Percentiles rank a stretch among this genome's conserved stretches.
phyloP scores from a whole-genome alignment of 805 yeast species.

The Myxozyma geophila region DNA sequence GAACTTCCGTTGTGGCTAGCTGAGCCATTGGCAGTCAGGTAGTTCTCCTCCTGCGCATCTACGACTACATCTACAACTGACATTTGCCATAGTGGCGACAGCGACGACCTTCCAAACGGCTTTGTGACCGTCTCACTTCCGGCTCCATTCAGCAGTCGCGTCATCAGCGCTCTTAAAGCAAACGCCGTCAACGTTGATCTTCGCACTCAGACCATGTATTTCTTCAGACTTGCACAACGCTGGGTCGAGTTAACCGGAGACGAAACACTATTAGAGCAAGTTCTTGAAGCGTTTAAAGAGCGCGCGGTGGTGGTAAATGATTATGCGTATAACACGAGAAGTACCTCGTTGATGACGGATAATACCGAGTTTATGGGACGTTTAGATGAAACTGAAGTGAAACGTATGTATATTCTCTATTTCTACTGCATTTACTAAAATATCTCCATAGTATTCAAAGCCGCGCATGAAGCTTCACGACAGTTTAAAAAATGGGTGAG shows the following conservation, averaged over 20 bases:
- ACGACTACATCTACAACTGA: slow-evolving; percentile 43
- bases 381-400: slow-evolving; percentile 77
- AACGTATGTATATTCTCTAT: slow-evolving; percentile 35
- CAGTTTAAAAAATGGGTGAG: slow-evolving; percentile 33
- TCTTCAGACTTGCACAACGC: slow-evolving; percentile 68
- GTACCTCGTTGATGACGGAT: slow-evolving; percentile 47
- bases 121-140: slow-evolving; percentile 76
- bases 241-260: slow-evolving; percentile 80
- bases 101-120: slow-evolving; percentile 45
- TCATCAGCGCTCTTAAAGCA: slow-evolving; percentile 80
- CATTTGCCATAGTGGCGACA: slow-evolving; percentile 37
- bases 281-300: slow-evolving; percentile 56
- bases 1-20: slow-evolving; percentile 92
- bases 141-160: slow-evolving; percentile 63
- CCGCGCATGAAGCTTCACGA: slow-evolving; percentile 32
- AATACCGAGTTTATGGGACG: slow-evolving; percentile 61
- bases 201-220: slow-evolving; percentile 67
- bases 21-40: slow-evolving; percentile 65
- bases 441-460: slow-evolving; percentile 20
- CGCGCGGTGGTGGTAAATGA: slow-evolving; percentile 76
- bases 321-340: slow-evolving; percentile 59
- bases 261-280: slow-evolving; percentile 59
- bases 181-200: slow-evolving; percentile 69
- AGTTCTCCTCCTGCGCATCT: slow-evolving; percentile 42
- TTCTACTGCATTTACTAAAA: neutral